Conservation (phyloP, 352 stramenopile species). For the Globisporangium apiculatum region DNA sequence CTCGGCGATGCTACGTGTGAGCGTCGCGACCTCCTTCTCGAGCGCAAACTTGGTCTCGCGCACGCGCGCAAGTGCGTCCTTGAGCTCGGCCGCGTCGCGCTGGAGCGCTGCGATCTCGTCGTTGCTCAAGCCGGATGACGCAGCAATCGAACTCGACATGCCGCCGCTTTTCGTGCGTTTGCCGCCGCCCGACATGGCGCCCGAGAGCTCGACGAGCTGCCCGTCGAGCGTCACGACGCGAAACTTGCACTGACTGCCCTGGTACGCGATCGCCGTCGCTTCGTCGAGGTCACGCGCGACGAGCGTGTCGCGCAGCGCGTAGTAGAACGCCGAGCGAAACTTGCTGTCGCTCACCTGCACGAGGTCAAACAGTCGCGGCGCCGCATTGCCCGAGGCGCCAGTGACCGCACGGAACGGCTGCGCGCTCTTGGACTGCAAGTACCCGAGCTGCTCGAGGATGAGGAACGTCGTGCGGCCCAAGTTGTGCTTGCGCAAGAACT, state of each 20-base stretch:
- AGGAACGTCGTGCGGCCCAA: slow-evolving; percentile 96
- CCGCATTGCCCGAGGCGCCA: slow-evolving; percentile 32
- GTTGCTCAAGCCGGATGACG: slow-evolving; percentile 32
- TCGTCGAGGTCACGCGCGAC: slow-evolving; percentile 95
- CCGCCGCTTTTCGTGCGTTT: slow-evolving; percentile 88
- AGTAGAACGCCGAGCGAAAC: slow-evolving; percentile 94
- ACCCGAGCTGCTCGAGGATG: slow-evolving; percentile 96
- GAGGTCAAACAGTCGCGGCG: slow-evolving; percentile 84
- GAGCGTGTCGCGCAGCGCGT: slow-evolving; percentile 95
- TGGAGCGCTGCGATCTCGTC: slow-evolving; percentile 62
- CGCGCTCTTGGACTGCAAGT: slow-evolving; percentile 60
- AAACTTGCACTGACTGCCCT: slow-evolving; percentile 91
- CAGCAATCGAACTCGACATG: slow-evolving; percentile 84
- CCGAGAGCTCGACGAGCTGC: slow-evolving; percentile 97
- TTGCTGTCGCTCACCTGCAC: slow-evolving; percentile 84
- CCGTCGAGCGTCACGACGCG: slow-evolving; percentile 97
- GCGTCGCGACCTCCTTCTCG: slow-evolving; percentile 79
- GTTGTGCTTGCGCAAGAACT: slow-evolving; percentile 93
- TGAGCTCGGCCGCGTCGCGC: slow-evolving; percentile 37
- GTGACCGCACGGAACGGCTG: slow-evolving; percentile 57
- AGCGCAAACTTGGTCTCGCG: slow-evolving; percentile 58
- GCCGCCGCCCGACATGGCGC: slow-evolving; percentile 98
- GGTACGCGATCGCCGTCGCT: slow-evolving; percentile 82
- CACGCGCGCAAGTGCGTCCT: slow-evolving; percentile 45
- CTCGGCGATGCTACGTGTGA: slow-evolving; percentile 86